Evolutionary conservation across 768 basidiomycete species (phyloP), one percentile per base, ranked within the genome.

Genomic region (Panaeolus cyanescens): DNA sequence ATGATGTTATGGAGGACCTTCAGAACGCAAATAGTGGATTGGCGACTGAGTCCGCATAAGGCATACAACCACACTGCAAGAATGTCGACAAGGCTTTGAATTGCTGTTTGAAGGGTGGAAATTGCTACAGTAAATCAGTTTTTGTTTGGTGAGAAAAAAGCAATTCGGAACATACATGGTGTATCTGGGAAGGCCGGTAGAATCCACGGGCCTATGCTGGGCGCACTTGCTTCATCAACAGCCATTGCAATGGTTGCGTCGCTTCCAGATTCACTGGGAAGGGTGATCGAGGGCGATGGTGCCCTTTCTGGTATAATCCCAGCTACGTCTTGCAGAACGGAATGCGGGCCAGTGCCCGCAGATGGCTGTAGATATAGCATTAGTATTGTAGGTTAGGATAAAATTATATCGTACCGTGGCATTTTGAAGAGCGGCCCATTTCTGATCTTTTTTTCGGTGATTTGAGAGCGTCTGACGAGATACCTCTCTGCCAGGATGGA

Each of bases 31-130:
- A 62, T 60, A 9, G 63, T 64, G n/a, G 66, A 32, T 31, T n/a
- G 37, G 1, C 63, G 61, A 42, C 68, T 69, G 17, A 69, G 61
- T 36, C 66, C 68, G 20, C 64, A 61, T 7, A 58, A 42, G 2
- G 65, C 55, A 31, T 62, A 58, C 5, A 67, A 55, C 66, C 66
- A 67, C 3, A 55, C 45, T 6, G 56, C 63, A 4, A 50, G 13
- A 1, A 50, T 4, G 45, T 50, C 45, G 4, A 50, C 25, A 9
- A 50, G 25, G 12, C 30, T 1, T 15, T 12, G 19, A 25, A 30
- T 50, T 1, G 45, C 45, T 1, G 1, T 22, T 5, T 50, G 5
- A 50, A 50, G 25, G 25, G 25, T 22, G 2, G 45, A 8, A 1
- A 50, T 15, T 1, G 45, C 45, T 50, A 40, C n/a, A n/a, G n/a